Conservation (phyloP, 2,329 filamentous ascomycete genomes). For the Alternaria sp. region DNA sequence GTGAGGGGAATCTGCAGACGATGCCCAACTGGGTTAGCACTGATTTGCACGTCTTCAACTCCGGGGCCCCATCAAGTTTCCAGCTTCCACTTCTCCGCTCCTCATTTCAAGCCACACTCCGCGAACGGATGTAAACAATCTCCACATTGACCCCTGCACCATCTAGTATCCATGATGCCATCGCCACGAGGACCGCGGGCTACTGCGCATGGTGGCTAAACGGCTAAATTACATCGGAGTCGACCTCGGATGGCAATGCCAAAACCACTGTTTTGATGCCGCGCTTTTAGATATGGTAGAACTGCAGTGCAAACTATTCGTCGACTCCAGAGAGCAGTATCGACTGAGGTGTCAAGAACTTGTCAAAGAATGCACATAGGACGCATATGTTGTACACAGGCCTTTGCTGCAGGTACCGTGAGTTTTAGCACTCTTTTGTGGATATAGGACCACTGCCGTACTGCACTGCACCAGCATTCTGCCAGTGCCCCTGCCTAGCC, state of each 20-base stretch:
- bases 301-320: background rate
- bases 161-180: constrained; percentile 17
- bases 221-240: constrained; percentile 37
- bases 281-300: background rate
- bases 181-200: constrained; percentile 9
- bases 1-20: background rate
- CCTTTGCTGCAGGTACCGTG: background rate
- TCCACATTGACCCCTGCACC: background rate
- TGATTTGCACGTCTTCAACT: background rate
- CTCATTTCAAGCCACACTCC: constrained; percentile 1
- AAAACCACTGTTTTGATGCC: constrained; percentile 3
- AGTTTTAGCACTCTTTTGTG: background rate
- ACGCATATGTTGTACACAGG: background rate
- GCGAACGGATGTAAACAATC: background rate
- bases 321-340: background rate
- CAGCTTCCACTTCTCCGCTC: background rate
- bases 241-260: constrained; percentile 8
- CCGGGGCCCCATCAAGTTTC: background rate
- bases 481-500: constrained; percentile 36
- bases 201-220: constrained; percentile 36
- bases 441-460: constrained; percentile 3
- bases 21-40: background rate
- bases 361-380: background rate
- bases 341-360: background rate
- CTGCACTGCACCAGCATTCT: constrained; percentile 19